Evolutionary conservation across 2,329 filamentous ascomycete genomes (phyloP).

Genomic region (Microsporum audouinii): DNA sequence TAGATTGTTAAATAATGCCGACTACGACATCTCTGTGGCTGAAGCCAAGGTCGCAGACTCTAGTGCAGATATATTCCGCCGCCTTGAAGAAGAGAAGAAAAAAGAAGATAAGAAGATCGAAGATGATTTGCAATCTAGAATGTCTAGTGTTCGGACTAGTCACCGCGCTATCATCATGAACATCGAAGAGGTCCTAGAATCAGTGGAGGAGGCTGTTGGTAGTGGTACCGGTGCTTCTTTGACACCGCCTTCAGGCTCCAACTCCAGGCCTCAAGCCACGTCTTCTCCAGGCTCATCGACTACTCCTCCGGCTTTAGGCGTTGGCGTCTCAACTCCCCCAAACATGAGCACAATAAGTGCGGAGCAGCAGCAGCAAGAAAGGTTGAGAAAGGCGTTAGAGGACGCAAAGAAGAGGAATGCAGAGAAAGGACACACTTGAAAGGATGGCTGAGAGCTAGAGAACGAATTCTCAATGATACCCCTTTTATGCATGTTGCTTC

Average conservation of each 20-base stretch:
- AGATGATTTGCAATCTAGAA: constrained; percentile 31
- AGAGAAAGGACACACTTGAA: constrained; percentile 14
- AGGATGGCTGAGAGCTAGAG: not conserved
- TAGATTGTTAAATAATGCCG: constrained; percentile 40
- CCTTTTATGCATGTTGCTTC: not conserved
- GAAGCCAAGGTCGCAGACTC: constrained; percentile 39
- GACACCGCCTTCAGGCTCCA: not conserved
- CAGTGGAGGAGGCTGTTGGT: not conserved
- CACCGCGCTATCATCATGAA: constrained; percentile 27
- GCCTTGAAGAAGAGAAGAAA: constrained; percentile 36
- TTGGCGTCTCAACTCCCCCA: not conserved
- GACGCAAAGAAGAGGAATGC: constrained; percentile 45
- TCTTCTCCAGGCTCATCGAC: not conserved
- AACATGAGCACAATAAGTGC: not conserved
- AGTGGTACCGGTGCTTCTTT: not conserved
- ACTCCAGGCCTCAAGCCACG: not conserved
- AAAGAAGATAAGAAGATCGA: constrained; percentile 40
- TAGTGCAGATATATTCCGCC: constrained; percentile 31
- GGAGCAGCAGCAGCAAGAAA: constrained; percentile 34
- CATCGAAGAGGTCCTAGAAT: constrained; percentile 30
- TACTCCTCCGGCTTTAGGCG: not conserved
- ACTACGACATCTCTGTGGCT: constrained; percentile 44
- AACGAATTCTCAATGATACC: not conserved
- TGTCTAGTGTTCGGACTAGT: constrained; percentile 32
- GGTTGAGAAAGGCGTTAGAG: constrained; percentile 41